Base-by-base conservation (phyloP, 1,284 basidiomycete genomes). In the Ustilago loliicola region DNA sequence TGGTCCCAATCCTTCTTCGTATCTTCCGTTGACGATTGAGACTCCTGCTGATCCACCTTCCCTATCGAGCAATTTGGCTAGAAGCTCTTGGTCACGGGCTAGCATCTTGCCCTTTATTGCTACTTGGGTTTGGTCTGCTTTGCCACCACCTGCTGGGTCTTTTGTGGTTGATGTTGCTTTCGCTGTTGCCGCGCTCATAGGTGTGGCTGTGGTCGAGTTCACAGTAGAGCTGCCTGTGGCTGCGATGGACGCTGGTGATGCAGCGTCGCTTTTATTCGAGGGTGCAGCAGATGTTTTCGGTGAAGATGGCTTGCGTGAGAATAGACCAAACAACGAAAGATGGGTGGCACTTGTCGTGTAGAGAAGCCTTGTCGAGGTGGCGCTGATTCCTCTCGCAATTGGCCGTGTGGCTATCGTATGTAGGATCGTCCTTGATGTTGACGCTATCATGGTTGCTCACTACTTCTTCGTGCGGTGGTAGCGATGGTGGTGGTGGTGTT, bases 1-100 rank as follows among this genome's bases (percentile, higher is more conserved):
- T 2, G 69, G 70, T 4, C 79, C 77, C 11, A 79, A 45, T 0
- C 79, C 79, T 38, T 77, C 79, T 34, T 79, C 79, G 61, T 76
- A 81, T 15, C 42, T 40, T 3, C 79, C 79, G 30, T 81, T 75
- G 52, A 81, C 66, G 52, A 72, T 79, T 0, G 66, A 64, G 3
- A 81, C 63, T 3, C 63, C 73, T 11, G 73, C 74, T 2, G 61
- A 51, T 0, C 79, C 79, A 4, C 79, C 79, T 36, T 79, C 73
- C 2, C 77, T 45, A 50, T 81, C 79, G 11, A 77, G 66, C 3
- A 81, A 61, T 29, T 76, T 76, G 34, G 61, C 58, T 38, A 74
- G 71, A 1, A 80, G 54, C 30, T 76, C 79, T 36, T 66, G 58
- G 27, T 80, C 79, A 21, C 77, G 65, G 8, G 78, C 57, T 17